Conservation (phyloP, 2,329 filamentous ascomycete genomes). For the Tolypocladium ovalisporum region DNA sequence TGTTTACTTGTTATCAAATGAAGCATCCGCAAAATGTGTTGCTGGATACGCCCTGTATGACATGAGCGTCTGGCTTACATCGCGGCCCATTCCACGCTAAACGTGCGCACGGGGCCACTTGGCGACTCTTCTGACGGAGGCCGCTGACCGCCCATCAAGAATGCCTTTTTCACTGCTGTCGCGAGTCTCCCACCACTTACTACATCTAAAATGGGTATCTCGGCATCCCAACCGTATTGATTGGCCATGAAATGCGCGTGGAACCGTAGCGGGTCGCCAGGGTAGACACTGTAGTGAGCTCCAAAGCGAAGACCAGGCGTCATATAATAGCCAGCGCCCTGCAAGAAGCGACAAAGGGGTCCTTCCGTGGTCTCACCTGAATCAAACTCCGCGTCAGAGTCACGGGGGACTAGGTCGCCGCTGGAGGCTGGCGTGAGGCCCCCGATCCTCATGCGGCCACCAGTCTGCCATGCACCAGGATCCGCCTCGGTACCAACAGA, state of each 20-base stretch:
- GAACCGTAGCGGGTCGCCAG: conserved; percentile 86
- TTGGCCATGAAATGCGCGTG: conserved; percentile 89
- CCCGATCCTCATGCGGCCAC: not conserved
- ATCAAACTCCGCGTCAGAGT: conserved; percentile 5
- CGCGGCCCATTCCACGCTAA: conserved; percentile 87
- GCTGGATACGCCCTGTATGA: not conserved
- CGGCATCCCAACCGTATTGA: conserved; percentile 78
- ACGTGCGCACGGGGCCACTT: conserved; percentile 49
- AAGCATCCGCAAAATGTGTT: not conserved
- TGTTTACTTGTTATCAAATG: not conserved
- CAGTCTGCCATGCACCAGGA: not conserved
- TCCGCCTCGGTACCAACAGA: not conserved
- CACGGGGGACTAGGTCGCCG: conserved; percentile 14
- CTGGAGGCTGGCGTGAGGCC: conserved; percentile 25
- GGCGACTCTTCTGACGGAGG: conserved; percentile 18
- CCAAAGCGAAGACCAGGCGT: conserved; percentile 91
- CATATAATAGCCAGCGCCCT: conserved; percentile 71
- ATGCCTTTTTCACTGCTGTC: conserved; percentile 94
- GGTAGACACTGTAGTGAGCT: conserved; percentile 89
- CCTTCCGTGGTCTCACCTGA: conserved; percentile 10
- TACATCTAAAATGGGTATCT: conserved; percentile 74
- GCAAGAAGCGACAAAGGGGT: conserved; percentile 70
- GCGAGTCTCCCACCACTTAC: conserved; percentile 80
- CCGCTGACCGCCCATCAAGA: conserved; percentile 66
- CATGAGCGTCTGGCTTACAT: conserved; percentile 50